Evolutionary conservation across 2,329 filamentous ascomycete species (phyloP), one percentile per base, ranked within the genome.

Genomic region (Pseudogymnoascus sp.): DNA sequence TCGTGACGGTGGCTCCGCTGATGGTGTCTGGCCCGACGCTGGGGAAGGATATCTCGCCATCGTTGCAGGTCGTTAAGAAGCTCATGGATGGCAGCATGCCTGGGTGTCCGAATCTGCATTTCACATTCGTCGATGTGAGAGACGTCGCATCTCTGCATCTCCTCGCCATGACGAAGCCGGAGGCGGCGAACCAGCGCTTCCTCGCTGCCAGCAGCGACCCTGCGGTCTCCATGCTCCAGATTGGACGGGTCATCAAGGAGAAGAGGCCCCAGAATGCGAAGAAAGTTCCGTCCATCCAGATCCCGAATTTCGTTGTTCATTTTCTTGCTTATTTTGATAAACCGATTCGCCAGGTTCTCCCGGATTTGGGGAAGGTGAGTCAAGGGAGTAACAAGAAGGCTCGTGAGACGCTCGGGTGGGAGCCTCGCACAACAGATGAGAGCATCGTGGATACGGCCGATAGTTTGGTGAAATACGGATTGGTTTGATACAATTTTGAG

Each of bases 111-210:
- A 63, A 69, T 5, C 36, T 74, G 8, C 60, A 57, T n/a, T 68
- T 72, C 36, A 65, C 67, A 5, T 28, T 68, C 9, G 71, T 73
- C 15, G 74, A 75, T 62, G 73, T 74, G 0, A 68, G 74, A 4
- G 74, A 76, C 61, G 69, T 74, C 8, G 74, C 70, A 2, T 67
- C 67, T 23, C 65, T 74, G 19, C 72, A 76, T 64, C 11, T 75
- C 2, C 65, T 63, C 19, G 71, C 71, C 4, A 73, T 74, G 71
- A 69, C 64, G 11, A 35, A 65, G 21, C 67, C 70, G 2, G 63
- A 67, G 21, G 71, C 71, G 11, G 63, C 62, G 1, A 68, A 68
- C 9, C 65, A 73, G 64, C 64, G 72, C 8, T 73, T 73, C 38
- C 64, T 71, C 15, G 63, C 64, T 28, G 57, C 42, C 15, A 38